Percentiles rank a stretch among this genome's conserved stretches.
Conservation (phyloP, 1,139 yeast species). For the Saccharomyces hybrid region DNA sequence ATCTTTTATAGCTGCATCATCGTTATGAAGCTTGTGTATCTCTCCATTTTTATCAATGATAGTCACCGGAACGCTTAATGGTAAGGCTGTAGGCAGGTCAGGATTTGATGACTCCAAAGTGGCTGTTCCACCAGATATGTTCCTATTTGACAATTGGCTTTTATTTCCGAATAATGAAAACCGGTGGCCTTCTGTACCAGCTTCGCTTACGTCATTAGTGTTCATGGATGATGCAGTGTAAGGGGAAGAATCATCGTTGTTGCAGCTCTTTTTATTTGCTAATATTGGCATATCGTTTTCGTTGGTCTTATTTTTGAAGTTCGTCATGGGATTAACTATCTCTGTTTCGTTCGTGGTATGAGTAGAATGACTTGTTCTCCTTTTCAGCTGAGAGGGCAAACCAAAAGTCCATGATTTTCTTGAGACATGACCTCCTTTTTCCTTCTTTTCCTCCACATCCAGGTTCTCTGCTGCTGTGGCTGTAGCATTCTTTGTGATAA, state of each 20-base stretch:
- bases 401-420: conserved; percentile 1
- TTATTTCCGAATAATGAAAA: background rate
- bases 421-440: background rate
- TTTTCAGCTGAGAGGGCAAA: background rate
- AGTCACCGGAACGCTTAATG: background rate
- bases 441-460: background rate
- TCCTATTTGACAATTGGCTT: background rate
- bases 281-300: background rate
- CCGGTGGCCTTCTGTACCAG: background rate
- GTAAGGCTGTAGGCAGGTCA: background rate
- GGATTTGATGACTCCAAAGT: background rate
- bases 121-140: background rate
- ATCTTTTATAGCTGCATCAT: background rate
- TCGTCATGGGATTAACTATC: background rate
- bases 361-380: background rate
- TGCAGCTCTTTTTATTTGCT: background rate
- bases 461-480: background rate
- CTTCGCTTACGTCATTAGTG: background rate
- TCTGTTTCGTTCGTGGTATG: background rate
- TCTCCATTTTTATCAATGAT: background rate
- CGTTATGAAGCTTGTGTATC: background rate
- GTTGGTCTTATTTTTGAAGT: background rate
- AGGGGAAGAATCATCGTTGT: background rate
- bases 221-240: background rate
- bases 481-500: background rate